Base-by-base conservation (phyloP, 2,329 filamentous ascomycete species). In the Exophiala alcalophila region DNA sequence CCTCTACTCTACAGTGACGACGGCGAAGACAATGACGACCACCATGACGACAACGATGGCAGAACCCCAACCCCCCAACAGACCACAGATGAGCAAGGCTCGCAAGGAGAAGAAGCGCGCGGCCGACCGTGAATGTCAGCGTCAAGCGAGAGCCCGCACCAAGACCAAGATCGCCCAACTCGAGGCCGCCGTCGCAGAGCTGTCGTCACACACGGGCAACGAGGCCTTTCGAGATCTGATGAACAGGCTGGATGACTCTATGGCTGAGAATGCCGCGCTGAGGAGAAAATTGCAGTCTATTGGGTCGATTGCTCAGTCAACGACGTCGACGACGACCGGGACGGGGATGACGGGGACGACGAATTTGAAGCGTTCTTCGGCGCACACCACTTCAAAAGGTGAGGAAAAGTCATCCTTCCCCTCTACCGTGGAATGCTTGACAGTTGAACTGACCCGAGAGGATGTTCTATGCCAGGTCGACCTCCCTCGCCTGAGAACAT, bases 111-210 rank as follows among this genome's bases (percentile, higher is more conserved):
- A 31, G 21, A 42, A 42, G 28, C 39, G 39, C 5, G 31, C 27
- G 15, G 21, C 21, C 20, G 39, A 42, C 25, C 26, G 30, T 16
- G 20, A 14, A 5, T 32, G 39, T 12, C 39, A 42, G 23, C 39
- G 39, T n/a, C 29, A 32, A 15, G 39, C 39, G 8, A 21, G 39
- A 28, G 39, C 29, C 16, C 29, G 39, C 14, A 42, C 29, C 4
- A 42, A 42, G 30, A 42, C 26, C 31, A 33, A 34, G 14, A 42
- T 42, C 24, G 39, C 39, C 20, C 14, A 42, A n/a, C 24, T 42
- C 12, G 39, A 42, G 12, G 14, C 29, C 10, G n/a, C 35, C 7
- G 26, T 42, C 4, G 28, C 26, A 24, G 18, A 40, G 23, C 18
- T 40, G 16, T 23, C 33, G n/a, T 23, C 19, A 11, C 33, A 24